Evolutionary conservation across 352 stramenopile genomes (phyloP), one percentile per base, ranked within the genome.

Genomic region (Ophiocytium majus): DNA sequence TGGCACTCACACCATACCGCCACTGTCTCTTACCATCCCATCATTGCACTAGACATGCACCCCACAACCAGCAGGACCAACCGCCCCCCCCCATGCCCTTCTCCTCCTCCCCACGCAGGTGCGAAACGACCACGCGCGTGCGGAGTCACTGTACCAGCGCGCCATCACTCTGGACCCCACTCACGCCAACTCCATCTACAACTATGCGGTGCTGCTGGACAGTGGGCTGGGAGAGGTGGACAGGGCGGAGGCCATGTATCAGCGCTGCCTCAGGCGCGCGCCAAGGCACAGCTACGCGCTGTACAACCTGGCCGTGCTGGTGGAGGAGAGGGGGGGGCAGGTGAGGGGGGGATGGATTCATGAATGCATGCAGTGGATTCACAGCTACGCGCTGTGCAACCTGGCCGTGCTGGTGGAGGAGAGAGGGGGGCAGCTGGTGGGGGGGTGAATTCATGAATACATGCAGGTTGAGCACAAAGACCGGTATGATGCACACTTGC

Each of bases 301-400:
- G n/a, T 91, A 90, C 79, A 91, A 91, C 80, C 74, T 90, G 9
- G 81, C 88, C 36, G 83, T 92, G 57, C 84, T 92, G 34, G 76
- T 86, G 28, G 81, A 91, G 79, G 83, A 92, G 79, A 71, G 83
- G 0, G 79, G 17, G 17, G 37, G 34, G 9, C 9, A 76, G 64
- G 64, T 76, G 5, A 76, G 31, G 43, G 14, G 5, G 14, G 43
- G n/a, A n/a, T n/a, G n/a, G n/a, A n/a, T n/a, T n/a, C n/a, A n/a
- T n/a, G 33, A 9, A 9, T 9, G 9, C 63, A 0, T 74, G 31
- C 1, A 74, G 63, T 74, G n/a, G 9, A 31, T 74, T 74, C 88
- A 91, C 84, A 82, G 76, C 64, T 91, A 89, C 82, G 86, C 86
- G 34, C 81, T 90, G n/a, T 91, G 89, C 79, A 91, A 91, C 80